Base-by-base conservation (phyloP, 179 eudicot species). In the Silene noctiflora region DNA sequence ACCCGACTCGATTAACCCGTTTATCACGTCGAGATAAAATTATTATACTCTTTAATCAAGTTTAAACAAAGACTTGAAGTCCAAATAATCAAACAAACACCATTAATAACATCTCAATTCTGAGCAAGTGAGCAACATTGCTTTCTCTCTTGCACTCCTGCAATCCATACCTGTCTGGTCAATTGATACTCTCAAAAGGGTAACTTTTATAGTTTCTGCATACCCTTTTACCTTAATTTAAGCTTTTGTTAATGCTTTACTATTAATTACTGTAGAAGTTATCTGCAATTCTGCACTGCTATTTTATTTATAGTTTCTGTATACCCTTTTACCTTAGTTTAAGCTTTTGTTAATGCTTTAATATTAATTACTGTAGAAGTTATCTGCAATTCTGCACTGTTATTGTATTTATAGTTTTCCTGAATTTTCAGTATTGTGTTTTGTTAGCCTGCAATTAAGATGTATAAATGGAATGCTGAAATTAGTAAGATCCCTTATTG, bases 331-430 rank as follows among this genome's bases (percentile, higher is more conserved):
- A n/a, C n/a, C n/a, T n/a, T n/a, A n/a, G n/a, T 63, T 27, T 22
- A 22, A 56, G 35, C 42, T 76, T 71, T 21, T 9, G 20, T 9
- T 60, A 3, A 24, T 51, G 67, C 66, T 51, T 11, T 20, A 67
- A 24, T 44, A 25, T 21, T 13, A 4, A 20, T 8, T n/a, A n/a
- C n/a, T n/a, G n/a, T 33, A 1, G 35, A 33, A 33, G 35, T 33
- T 33, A 63, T n/a, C n/a, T n/a, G n/a, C n/a, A n/a, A n/a, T n/a
- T 80, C 72, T 80, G 39, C n/a, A 4, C 4, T 65, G 76, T 42
- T 33, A n/a, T 55, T 73, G 4, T 67, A 6, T 29, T 29, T 29
- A 29, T 29, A 29, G 4, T 29, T 29, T 29, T 29, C 33, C 33
- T 27, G 59, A 71, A 72, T 73, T 69, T 42, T 61, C 60, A 16